Evolutionary conservation across 1,284 basidiomycete genomes (phyloP).

Genomic region (Phellopilus nigrolimitatus): DNA sequence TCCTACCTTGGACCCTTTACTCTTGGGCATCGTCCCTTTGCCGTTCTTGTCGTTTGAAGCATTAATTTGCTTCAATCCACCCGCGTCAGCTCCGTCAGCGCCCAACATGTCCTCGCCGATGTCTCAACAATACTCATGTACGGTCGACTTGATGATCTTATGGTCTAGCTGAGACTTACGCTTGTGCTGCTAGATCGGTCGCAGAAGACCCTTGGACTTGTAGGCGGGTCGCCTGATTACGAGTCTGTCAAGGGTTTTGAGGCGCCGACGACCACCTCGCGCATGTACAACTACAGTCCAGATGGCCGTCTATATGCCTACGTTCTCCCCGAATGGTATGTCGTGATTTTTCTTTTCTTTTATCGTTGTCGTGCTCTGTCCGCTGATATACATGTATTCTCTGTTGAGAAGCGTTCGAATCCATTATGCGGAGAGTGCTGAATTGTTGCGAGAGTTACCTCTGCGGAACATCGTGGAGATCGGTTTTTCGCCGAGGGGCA

Average conservation of each 20-base stretch:
- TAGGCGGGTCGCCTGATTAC: constrained; percentile 80
- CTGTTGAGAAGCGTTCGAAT: constrained; percentile 53
- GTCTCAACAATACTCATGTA: constrained; percentile 21
- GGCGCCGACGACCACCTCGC: constrained; percentile 62
- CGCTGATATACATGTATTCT: constrained; percentile 11
- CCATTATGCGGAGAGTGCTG: constrained; percentile 70
- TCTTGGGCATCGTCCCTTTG: background rate
- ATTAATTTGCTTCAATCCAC: constrained; percentile 72
- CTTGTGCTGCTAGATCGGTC: constrained; percentile 68
- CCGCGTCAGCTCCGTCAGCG: constrained; percentile 30
- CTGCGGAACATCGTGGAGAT: constrained; percentile 78
- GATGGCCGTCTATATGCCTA: constrained; percentile 89
- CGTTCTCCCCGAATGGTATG: constrained; percentile 69
- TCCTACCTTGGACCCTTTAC: background rate
- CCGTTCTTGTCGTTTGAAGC: constrained; percentile 42
- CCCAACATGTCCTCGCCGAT: constrained; percentile 22
- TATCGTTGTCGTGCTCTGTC: background rate
- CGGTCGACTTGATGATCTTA: background rate
- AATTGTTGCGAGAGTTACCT: constrained; percentile 64
- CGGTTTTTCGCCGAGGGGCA: constrained; percentile 88
- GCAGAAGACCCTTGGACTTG: constrained; percentile 88
- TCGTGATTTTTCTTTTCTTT: too few relatives aligned
- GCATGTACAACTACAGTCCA: constrained; percentile 80
- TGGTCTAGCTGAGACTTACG: background rate
- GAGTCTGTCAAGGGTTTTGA: constrained; percentile 61